phyloP scores from a whole-genome alignment of 176 grass and related monocot species.

The Aegilops sharonensis region DNA sequence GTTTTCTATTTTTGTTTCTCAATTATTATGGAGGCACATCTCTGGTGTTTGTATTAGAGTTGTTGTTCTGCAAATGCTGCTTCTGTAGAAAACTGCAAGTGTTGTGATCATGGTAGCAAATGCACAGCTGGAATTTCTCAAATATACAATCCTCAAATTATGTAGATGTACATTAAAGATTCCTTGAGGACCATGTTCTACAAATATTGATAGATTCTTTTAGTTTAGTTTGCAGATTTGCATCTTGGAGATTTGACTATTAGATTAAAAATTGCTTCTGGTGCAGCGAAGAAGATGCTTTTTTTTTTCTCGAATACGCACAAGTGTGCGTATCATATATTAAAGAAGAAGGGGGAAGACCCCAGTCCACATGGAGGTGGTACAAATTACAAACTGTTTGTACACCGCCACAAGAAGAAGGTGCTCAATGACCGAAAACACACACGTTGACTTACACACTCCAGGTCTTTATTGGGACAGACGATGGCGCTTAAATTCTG shows the following conservation, averaged over 20 bases:
- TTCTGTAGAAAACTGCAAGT: not conserved
- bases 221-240: not conserved
- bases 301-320: no score
- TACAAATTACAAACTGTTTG: no score
- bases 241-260: conserved; percentile 43
- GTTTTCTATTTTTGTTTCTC: no score
- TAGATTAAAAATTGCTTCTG: conserved; percentile 32
- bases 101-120: not conserved
- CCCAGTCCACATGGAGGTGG: no score
- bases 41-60: not conserved
- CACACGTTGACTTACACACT: conserved; percentile 16
- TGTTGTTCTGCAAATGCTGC: not conserved
- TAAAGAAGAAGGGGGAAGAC: no score
- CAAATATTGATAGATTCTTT: not conserved
- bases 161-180: not conserved
- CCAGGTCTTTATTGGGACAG: conserved; percentile 47
- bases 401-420: no score
- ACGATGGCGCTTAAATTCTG: conserved; percentile 37
- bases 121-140: not conserved
- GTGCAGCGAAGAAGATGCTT: conserved; percentile 51
- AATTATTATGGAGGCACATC: no score
- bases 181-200: not conserved
- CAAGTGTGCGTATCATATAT: no score
- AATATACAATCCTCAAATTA: not conserved
- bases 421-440: conserved; percentile 26